Evolutionary conservation across 2,329 filamentous ascomycete species (phyloP).

Genomic region (Trichoderma brevicompactum): DNA sequence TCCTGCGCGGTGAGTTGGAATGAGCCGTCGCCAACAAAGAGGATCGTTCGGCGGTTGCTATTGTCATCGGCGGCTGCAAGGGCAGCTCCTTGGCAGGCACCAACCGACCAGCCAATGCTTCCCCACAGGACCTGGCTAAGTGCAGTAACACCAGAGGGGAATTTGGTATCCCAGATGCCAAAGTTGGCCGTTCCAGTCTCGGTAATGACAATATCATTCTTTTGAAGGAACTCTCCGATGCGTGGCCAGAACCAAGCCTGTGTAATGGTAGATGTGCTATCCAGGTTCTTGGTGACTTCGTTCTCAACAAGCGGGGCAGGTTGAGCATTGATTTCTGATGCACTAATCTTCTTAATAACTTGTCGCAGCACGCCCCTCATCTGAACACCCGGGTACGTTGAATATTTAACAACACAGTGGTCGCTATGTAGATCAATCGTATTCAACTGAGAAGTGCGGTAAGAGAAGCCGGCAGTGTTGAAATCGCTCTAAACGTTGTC

Average conservation of each 20-base stretch:
- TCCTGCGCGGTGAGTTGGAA: slow-evolving; percentile 87
- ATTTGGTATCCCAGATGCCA: slow-evolving; percentile 83
- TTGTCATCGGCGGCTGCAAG: slow-evolving; percentile 71
- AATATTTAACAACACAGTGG: slow-evolving; percentile 73
- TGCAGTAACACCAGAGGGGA: slow-evolving; percentile 76
- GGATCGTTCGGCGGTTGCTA: slow-evolving; percentile 67
- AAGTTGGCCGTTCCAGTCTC: slow-evolving; percentile 90
- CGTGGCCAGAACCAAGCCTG: slow-evolving; percentile 80
- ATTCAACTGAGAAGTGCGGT: slow-evolving; percentile 74
- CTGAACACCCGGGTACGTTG: slow-evolving; percentile 75
- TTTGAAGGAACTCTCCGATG: slow-evolving; percentile 71
- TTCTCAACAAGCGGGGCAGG: slow-evolving; percentile 60
- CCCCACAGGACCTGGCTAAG: slow-evolving; percentile 80
- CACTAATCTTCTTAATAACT: slow-evolving; percentile 63
- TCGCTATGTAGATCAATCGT: slow-evolving; percentile 82
- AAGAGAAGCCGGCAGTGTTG: slow-evolving; percentile 83
- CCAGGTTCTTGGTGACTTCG: slow-evolving; percentile 48
- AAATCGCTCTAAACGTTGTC: slow-evolving; percentile 66
- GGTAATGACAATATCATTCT: slow-evolving; percentile 78
- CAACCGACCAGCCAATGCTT: slow-evolving; percentile 65
- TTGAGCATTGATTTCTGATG: slow-evolving; percentile 60
- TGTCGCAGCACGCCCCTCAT: slow-evolving; percentile 80
- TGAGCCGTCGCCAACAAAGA: slow-evolving; percentile 88
- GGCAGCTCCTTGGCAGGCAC: slow-evolving; percentile 67
- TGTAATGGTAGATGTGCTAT: slow-evolving; percentile 56